Evolutionary conservation across 1,284 basidiomycete genomes (phyloP).

Genomic region (Tilletia horrida): DNA sequence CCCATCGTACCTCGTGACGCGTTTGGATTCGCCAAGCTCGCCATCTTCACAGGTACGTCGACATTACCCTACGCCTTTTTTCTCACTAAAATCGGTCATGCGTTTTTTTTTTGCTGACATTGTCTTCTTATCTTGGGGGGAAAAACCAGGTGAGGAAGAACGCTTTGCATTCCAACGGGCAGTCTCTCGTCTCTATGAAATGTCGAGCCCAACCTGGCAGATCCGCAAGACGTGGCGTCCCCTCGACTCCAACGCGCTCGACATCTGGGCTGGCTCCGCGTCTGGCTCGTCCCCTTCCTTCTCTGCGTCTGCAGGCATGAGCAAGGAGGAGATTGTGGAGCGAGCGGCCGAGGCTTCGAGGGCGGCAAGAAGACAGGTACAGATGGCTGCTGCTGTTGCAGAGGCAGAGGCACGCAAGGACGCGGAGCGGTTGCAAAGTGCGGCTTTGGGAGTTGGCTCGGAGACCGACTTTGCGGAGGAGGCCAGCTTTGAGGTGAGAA

Average conservation of each 20-base stretch:
- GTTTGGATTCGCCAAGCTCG: constrained; percentile 59
- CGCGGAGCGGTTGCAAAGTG: neutral
- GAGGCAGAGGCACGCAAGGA: constrained; percentile 3
- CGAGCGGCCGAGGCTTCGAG: constrained; percentile 32
- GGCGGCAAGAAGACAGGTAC: constrained; percentile 1
- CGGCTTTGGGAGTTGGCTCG: neutral
- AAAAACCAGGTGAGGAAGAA: constrained; percentile 62
- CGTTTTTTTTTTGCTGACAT: no score
- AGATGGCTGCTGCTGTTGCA: neutral
- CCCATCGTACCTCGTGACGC: constrained; percentile 24
- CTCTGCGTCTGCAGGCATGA: neutral
- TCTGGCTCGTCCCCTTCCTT: neutral
- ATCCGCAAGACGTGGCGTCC: constrained; percentile 37
- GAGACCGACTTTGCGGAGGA: constrained; percentile 19
- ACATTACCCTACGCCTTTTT: neutral
- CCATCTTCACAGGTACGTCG: constrained; percentile 63
- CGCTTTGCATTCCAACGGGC: constrained; percentile 69
- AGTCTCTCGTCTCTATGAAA: constrained; percentile 66
- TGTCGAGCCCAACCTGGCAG: constrained; percentile 55
- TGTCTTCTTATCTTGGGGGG: neutral
- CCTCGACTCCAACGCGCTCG: constrained; percentile 33
- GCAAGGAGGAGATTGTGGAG: constrained; percentile 26
- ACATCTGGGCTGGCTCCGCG: constrained; percentile 28
- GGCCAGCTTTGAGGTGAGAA: constrained; percentile 18
- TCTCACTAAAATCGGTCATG: neutral